Evolutionary conservation across 2,329 filamentous ascomycete genomes (phyloP), one percentile per base, ranked within the genome.

Genomic region (Aspergillus brasiliensis): DNA sequence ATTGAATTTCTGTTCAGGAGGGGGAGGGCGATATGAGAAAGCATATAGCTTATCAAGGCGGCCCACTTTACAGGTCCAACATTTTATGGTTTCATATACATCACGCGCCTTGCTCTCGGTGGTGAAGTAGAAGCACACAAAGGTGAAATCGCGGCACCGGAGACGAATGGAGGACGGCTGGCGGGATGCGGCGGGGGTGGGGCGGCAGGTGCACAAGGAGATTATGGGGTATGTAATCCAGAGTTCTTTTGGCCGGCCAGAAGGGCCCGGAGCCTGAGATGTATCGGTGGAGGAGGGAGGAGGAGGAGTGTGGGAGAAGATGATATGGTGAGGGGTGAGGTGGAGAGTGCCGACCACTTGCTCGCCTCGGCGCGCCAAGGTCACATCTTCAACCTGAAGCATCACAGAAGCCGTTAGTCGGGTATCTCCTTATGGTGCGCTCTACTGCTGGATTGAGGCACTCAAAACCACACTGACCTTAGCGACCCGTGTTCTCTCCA

Each of bases 211-310:
- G 78, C 93, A 97, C 70, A 88, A 86, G 42, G 86, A 86, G 70
- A 99, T 91, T 77, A 98, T 93, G 23, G 94, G 93, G 76, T 93
- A 99, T 15, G 95, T 93, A 57, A 98, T 91, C 91, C 94, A 99
- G 72, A 91, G 86, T 77, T 97, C 91, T 73, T 88, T 83, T 21
- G 84, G 80, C 65, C 80, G 81, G 58, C 75, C 73, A n/a, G 67
- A 60, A n/a, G 71, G 62, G 21, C 77, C 77, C 52, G 81, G 75
- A 48, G 76, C 72, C 61, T 76, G 70, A 49, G 75, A 73, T 62
- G 73, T 69, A 62, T 76, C 73, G 38, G 77, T 71, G 59, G 63
- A 57, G 66, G 77, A 31, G 46, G 46, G 71, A 59, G 63, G 57
- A 66, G 76, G 75, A 56, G 83, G 83, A 11, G 79, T 75, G 73